Percentiles rank a stretch among this genome's conserved stretches.
Evolutionary conservation across 2,329 filamentous ascomycete genomes (phyloP).

Genomic region (Colletotrichum godetiae): DNA sequence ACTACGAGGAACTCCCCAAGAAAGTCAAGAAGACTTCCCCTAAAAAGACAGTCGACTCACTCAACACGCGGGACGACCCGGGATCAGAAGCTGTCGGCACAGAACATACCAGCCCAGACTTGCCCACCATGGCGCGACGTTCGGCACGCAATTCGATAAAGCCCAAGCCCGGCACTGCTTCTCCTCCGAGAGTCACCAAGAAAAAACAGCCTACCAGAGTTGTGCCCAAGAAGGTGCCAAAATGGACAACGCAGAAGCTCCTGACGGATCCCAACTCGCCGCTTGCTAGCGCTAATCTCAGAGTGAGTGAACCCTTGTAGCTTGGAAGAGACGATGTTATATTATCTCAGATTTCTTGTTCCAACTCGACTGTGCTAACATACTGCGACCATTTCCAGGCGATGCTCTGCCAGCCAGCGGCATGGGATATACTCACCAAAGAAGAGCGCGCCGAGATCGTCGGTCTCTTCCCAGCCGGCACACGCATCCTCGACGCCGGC

Average conservation of each 20-base stretch:
- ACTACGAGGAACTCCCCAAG: background rate
- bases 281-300: slow-evolving; percentile 50
- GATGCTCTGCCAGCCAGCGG: slow-evolving; percentile 50
- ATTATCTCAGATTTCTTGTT: background rate
- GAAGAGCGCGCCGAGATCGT: slow-evolving; percentile 50
- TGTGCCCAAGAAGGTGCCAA: slow-evolving; percentile 42
- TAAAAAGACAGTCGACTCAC: slow-evolving; percentile 4
- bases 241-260: slow-evolving; percentile 50
- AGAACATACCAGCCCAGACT: background rate
- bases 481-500: slow-evolving; percentile 49
- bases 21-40: background rate
- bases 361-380: background rate
- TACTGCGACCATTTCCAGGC: slow-evolving; percentile 34
- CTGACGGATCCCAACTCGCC: slow-evolving; percentile 51
- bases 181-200: slow-evolving; percentile 13
- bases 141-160: slow-evolving; percentile 25
- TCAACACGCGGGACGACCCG: background rate
- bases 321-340: background rate
- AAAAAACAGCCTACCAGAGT: slow-evolving; percentile 36
- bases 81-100: background rate
- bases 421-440: slow-evolving; percentile 50
- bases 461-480: slow-evolving; percentile 49
- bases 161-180: slow-evolving; percentile 1
- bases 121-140: slow-evolving; percentile 15
- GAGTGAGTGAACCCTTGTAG: slow-evolving; percentile 41